These are phyloP conservation scores for Nicotiana attenuata DNA, from an alignment of 257 asterid genomes.

Conservation along the genomic window DNA sequence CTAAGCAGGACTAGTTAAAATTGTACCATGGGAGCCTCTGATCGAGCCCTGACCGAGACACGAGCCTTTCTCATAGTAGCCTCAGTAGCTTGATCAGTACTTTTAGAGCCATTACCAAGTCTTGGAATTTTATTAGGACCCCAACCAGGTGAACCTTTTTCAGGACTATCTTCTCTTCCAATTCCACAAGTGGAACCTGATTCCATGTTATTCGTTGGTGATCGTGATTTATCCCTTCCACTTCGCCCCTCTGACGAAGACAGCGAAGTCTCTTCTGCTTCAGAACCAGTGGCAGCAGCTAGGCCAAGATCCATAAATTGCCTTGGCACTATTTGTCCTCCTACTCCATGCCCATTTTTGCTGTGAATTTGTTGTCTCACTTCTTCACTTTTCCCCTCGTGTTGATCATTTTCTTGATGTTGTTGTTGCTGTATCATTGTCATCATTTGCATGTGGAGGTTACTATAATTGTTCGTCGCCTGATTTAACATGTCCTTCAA, in stretches of 20 bases:
- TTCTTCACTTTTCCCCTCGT: conserved; percentile 15
- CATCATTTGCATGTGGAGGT: conserved; percentile 51
- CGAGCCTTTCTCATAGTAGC: conserved; percentile 97
- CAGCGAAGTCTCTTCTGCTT: conserved; percentile 43
- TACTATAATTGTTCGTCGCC: conserved; percentile 35
- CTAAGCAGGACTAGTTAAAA: neutral
- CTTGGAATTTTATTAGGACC: conserved; percentile 46
- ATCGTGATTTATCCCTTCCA: conserved; percentile 28
- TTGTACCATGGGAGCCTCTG: conserved; percentile 81
- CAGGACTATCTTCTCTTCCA: conserved; percentile 35
- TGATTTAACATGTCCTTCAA: conserved; percentile 48
- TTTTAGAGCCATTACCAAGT: conserved; percentile 29
- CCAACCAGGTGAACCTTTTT: conserved; percentile 33
- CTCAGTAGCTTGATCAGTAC: conserved; percentile 71
- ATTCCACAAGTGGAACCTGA: neutral
- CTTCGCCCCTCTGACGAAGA: conserved; percentile 57
- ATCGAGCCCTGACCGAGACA: conserved; percentile 90
- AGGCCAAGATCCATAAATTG: conserved; percentile 86
- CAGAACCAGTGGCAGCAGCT: conserved; percentile 19
- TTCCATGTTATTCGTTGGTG: conserved; percentile 27
- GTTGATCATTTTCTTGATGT: conserved; percentile 16
- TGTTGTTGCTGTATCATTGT: conserved; percentile 48
- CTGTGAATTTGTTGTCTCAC: neutral
- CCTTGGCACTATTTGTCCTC: conserved; percentile 50
- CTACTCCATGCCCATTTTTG: conserved; percentile 20